These are phyloP conservation scores for Pythium folliculosum DNA, from an alignment of 352 stramenopile genomes.

Conservation along the genomic window DNA sequence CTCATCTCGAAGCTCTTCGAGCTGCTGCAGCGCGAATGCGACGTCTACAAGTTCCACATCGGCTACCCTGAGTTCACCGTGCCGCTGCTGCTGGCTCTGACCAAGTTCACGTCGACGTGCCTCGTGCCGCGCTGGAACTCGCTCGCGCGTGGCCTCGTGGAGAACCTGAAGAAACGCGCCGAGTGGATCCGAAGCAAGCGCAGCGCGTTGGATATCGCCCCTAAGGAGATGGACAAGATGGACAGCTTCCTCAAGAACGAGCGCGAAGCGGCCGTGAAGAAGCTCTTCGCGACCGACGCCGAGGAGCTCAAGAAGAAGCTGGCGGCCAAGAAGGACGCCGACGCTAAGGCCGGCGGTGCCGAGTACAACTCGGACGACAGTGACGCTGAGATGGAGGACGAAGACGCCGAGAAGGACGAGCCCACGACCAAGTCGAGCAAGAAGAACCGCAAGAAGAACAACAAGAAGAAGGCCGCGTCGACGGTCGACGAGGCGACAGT, in stretches of 20 bases:
- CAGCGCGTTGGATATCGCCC: conserved; percentile 86
- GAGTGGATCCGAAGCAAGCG: conserved; percentile 91
- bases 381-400: conserved; percentile 43
- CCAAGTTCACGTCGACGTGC: conserved; percentile 88
- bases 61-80: conserved; percentile 95
- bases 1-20: conserved; percentile 93
- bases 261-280: conserved; percentile 81
- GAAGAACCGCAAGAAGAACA: conserved; percentile 38
- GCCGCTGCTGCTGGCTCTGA: conserved; percentile 84
- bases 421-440: conserved; percentile 39
- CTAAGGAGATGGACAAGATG: conserved; percentile 85
- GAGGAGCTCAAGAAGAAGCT: conserved; percentile 73
- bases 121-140: conserved; percentile 79
- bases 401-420: conserved; percentile 29
- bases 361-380: conserved; percentile 41
- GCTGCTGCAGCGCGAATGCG: conserved; percentile 93
- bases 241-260: conserved; percentile 81
- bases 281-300: conserved; percentile 82
- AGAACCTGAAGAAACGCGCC: conserved; percentile 72
- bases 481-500: conserved; percentile 65
- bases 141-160: conserved; percentile 57
- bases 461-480: conserved; percentile 32
- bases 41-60: conserved; percentile 95
- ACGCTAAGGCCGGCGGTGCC: conserved; percentile 13
- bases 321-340: conserved; percentile 27